Evolutionary conservation across 331 rosid genomes (phyloP), one percentile per base, ranked within the genome.

Genomic region (Cydonia oblonga): DNA sequence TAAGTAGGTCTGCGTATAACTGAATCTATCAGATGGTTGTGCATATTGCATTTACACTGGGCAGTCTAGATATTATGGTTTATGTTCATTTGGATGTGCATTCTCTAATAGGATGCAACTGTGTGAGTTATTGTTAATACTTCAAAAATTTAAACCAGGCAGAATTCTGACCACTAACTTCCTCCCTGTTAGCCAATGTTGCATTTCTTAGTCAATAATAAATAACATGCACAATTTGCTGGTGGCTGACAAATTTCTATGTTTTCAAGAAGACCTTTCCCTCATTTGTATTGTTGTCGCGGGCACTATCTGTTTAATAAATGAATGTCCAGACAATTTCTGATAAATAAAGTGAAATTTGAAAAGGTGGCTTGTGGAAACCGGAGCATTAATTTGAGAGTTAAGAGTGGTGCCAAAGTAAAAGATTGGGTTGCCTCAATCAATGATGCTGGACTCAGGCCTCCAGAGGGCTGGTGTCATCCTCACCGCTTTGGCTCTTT

Each of bases 381-480:
- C 80, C 91, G 93, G 78, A 87, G 86, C 81, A 84, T 95, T 72
- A 88, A 86, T 79, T 74, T 95, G 75, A 95, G 99, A 81, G 85
- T 71, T 42, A 91, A 82, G 84, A 92, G 82, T 78, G 80, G 84
- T 56, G 77, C 86, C 73, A 91, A 83, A 85, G 93, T 87, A 81
- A 95, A 86, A 78, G 99, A 90, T 74, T 95, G 99, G 99, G 97
- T 95, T 49, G 97, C 99, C 24, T 88, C 96, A 40, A 88, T 95
- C 64, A 95, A 95, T 77, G 99, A 95, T 83, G 96, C 96, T 76
- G 99, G 96, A 72, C 90, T 90, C 46, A 87, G 93, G 85, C 96
- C 99, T 81, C 99, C 97, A 63, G 99, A 95, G 83, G 99, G 97
- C 44, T 91, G 99, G 99, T 95, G 99, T 82, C 87, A 95, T 85